Evolutionary conservation across 257 asterid species (phyloP).

Genomic region (Rubia yunnanensis): DNA sequence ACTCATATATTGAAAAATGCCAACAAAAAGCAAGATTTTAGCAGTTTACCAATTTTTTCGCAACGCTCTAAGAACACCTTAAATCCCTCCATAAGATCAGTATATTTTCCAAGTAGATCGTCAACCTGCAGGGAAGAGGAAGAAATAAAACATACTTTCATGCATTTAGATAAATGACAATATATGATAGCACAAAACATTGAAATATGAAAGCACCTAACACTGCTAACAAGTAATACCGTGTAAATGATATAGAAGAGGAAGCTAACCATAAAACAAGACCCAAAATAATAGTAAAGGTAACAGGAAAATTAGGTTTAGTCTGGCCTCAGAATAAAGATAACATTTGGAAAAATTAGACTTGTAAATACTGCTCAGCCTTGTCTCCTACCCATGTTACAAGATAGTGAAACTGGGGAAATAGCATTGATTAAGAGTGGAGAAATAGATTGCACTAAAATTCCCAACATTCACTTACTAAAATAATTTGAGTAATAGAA

Average conservation of each 20-base stretch:
- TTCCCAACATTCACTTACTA: background rate
- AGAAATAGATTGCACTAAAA: background rate
- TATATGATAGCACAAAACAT: background rate
- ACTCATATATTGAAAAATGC: constrained; percentile 5
- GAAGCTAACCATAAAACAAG: background rate
- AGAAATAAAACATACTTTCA: background rate
- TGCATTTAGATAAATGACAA: background rate
- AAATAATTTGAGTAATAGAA: background rate
- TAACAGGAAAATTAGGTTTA: background rate
- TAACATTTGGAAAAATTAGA: background rate
- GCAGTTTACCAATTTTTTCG: constrained; percentile 62
- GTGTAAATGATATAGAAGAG: background rate
- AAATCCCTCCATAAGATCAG: constrained; percentile 94
- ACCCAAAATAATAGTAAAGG: background rate
- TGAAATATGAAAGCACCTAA: background rate
- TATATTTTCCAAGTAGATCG: constrained; percentile 76
- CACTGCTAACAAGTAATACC: background rate
- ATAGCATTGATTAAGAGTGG: background rate
- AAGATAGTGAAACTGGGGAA: background rate
- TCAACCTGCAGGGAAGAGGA: constrained; percentile 45
- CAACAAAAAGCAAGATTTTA: constrained; percentile 13
- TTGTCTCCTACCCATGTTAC: background rate
- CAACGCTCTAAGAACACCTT: constrained; percentile 78
- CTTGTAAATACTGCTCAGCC: background rate
- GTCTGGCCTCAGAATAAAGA: background rate